These are phyloP conservation scores for Aspergillus fischeri DNA, from an alignment of 2,329 filamentous ascomycete genomes.

Conservation along the genomic window DNA sequence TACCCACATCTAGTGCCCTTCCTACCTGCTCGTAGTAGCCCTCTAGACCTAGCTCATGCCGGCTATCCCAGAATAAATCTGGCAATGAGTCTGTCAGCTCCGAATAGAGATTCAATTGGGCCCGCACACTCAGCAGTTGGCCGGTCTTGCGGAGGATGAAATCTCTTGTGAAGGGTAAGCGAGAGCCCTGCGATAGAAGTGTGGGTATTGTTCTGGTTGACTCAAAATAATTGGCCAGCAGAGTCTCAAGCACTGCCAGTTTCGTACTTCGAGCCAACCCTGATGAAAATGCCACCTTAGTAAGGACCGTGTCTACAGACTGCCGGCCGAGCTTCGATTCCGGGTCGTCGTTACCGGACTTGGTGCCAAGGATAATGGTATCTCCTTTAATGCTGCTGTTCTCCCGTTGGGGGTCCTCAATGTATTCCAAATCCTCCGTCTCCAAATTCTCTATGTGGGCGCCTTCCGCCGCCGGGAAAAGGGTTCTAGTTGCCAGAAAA, in stretches of 20 bases:
- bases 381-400: slow-evolving; percentile 78
- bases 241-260: slow-evolving; percentile 81
- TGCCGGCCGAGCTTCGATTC: slow-evolving; percentile 27
- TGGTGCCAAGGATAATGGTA: slow-evolving; percentile 82
- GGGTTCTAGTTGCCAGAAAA: slow-evolving; percentile 64
- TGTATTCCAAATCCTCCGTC: slow-evolving; percentile 84
- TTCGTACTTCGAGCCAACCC: slow-evolving; percentile 91
- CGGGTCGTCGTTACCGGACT: slow-evolving; percentile 32
- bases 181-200: slow-evolving; percentile 65
- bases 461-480: slow-evolving; percentile 71
- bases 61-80: slow-evolving; percentile 94
- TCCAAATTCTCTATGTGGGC: slow-evolving; percentile 70
- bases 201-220: slow-evolving; percentile 78
- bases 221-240: slow-evolving; percentile 78
- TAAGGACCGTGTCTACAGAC: slow-evolving; percentile 63
- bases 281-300: slow-evolving; percentile 95
- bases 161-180: slow-evolving; percentile 60
- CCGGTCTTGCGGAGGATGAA: slow-evolving; percentile 93
- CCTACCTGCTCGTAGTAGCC: slow-evolving; percentile 95
- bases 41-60: slow-evolving; percentile 83
- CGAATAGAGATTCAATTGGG: slow-evolving; percentile 93
- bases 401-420: slow-evolving; percentile 68
- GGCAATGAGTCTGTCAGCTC: slow-evolving; percentile 93
- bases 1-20: slow-evolving; percentile 81
- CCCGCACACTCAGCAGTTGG: slow-evolving; percentile 81